Evolutionary conservation across 1,284 basidiomycete genomes (phyloP).

Genomic region (Apiotrichum sp.): DNA sequence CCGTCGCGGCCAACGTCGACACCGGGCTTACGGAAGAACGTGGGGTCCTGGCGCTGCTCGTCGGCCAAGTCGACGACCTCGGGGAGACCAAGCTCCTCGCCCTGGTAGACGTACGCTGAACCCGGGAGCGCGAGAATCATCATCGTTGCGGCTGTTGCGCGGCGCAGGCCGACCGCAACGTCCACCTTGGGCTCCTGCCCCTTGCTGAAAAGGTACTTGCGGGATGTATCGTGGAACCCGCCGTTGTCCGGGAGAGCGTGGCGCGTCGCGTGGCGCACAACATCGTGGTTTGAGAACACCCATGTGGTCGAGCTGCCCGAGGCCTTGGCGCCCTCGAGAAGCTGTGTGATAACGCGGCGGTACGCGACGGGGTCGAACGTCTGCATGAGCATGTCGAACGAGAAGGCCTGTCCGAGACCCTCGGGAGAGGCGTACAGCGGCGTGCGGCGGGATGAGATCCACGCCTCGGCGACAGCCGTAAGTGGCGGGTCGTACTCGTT

Average conservation of each 20-base stretch:
- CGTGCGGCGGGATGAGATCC: slow-evolving; percentile 33
- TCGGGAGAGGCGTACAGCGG: slow-evolving; percentile 32
- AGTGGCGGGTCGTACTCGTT: slow-evolving; percentile 40
- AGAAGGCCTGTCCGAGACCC: slow-evolving; percentile 39
- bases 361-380: slow-evolving; percentile 23
- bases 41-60: slow-evolving; percentile 35
- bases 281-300: slow-evolving; percentile 41
- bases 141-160: slow-evolving; percentile 31
- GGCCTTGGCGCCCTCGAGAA: slow-evolving; percentile 20
- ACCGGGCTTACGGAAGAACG: slow-evolving; percentile 32
- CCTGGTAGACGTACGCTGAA: slow-evolving; percentile 41
- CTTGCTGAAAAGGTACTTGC: slow-evolving; percentile 20
- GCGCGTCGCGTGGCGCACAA: slow-evolving; percentile 38
- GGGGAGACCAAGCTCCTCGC: slow-evolving; percentile 40
- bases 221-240: slow-evolving; percentile 11
- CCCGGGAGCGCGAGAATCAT: slow-evolving; percentile 39
- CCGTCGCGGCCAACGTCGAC: slow-evolving; percentile 37
- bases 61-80: slow-evolving; percentile 34
- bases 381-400: slow-evolving; percentile 40
- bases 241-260: slow-evolving; percentile 27
- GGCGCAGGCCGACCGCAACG: slow-evolving; percentile 23
- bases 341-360: slow-evolving; percentile 22
- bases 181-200: slow-evolving; percentile 19
- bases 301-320: slow-evolving; percentile 34
- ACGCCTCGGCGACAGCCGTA: slow-evolving; percentile 41